Evolutionary conservation across 2,329 filamentous ascomycete species (phyloP).

Genomic region (Drechslerella coelobrocha): DNA sequence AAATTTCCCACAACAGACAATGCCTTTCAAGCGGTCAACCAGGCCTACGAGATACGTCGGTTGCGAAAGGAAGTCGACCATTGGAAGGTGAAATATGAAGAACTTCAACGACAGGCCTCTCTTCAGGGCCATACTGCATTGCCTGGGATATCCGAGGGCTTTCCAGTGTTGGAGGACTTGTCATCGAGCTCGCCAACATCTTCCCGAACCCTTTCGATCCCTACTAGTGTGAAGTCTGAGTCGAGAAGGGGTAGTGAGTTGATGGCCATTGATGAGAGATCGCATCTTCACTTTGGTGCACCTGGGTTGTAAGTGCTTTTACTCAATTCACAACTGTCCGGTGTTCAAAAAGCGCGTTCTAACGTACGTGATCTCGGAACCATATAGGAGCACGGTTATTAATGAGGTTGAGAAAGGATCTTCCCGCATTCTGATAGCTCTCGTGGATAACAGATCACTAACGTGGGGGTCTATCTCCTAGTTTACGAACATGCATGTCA

Average conservation of each 20-base stretch:
- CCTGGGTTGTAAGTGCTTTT: slow-evolving; percentile 30
- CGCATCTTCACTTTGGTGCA: slow-evolving; percentile 47
- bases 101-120: slow-evolving; percentile 25
- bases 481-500: slow-evolving; percentile 49
- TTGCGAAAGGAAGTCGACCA: slow-evolving; percentile 38
- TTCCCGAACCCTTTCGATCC: slow-evolving; percentile 17
- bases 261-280: slow-evolving; percentile 29
- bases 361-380: background rate
- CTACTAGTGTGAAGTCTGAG: slow-evolving; percentile 1
- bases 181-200: slow-evolving; percentile 9
- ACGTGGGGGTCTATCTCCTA: slow-evolving; percentile 6
- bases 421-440: background rate
- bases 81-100: slow-evolving; percentile 37
- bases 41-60: slow-evolving; percentile 44
- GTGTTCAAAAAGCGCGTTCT: slow-evolving; percentile 2
- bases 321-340: background rate
- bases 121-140: background rate
- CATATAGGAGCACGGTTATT: slow-evolving; percentile 33
- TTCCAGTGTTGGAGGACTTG: slow-evolving; percentile 5
- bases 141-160: slow-evolving; percentile 6
- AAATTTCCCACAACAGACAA: slow-evolving; percentile 33
- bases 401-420: slow-evolving; percentile 21
- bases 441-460: background rate
- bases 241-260: slow-evolving; percentile 15
- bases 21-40: slow-evolving; percentile 35